Base-by-base conservation (phyloP, 495 filamentous ascomycete species). In the Immersiella caudata region DNA sequence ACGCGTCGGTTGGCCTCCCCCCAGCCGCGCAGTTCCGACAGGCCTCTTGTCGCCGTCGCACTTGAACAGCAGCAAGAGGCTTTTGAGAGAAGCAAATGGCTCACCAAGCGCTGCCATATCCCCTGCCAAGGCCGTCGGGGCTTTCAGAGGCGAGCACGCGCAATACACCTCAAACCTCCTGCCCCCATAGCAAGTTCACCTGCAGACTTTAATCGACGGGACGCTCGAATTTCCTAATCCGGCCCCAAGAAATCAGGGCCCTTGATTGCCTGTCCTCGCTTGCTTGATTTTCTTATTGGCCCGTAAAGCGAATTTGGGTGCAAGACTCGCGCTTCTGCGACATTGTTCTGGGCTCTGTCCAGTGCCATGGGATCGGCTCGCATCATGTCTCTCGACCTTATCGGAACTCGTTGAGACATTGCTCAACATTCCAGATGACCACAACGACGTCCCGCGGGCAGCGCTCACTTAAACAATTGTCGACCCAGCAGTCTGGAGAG, bases 261-360 rank as follows among this genome's bases (percentile, higher is more conserved):
- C 50, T 46, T n/a, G 61, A 65, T 46, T 65, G 54, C 35, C 40
- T 20, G 46, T 58, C 27, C 60, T 73, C 71, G 71, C 68, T 73
- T 73, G 66, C 16, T 18, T 27, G 40, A 35, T 26, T 20, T 18
- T 50, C 49, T 40, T 66, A 71, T 71, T 73, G 71, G 71, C 61
- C n/a, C 25, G 49, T 33, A 18, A 26, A 33, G 46, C 14, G 29
- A 40, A 40, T 33, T 33, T 3, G 26, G 12, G n/a, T 33, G 12
- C 26, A 60, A 18, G 56, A 21, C 27, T 22, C 40, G 50, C 16
- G 25, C 9, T 40, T 61, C 54, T 66, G 49, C 58, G 60, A 55
- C 29, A 55, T 46, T 27, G 36, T 46, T 27, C 59, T 40, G 25
- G 60, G 50, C 18, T 50, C 25, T 62, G 65, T 46, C 40, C 67